Base-by-base conservation (phyloP, 495 filamentous ascomycete genomes). In the Hypoxylon trugodes region DNA sequence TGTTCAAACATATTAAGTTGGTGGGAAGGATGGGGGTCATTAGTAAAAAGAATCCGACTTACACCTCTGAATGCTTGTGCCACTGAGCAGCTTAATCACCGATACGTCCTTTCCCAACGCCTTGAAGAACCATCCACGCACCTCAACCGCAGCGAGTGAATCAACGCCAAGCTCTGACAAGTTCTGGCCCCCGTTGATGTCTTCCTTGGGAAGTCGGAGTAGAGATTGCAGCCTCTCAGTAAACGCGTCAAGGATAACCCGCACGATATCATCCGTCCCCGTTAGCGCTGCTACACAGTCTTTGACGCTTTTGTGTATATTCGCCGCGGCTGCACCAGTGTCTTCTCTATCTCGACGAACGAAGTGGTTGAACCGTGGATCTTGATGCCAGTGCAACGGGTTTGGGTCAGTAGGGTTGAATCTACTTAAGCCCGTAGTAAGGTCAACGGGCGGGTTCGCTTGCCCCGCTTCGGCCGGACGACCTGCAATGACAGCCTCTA, bases 71-170 rank as follows among this genome's bases (percentile, higher is more conserved):
- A 77, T 66, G 45, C 72, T 73, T 1, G 49, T 66, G n/a, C 68
- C 69, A 13, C 73, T 49, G 1, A 82, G 37, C n/a, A 80, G 68
- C 61, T 80, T 78, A 1, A 83, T 66, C 1, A 82, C 77, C 0
- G 80, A 78, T 2, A 83, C 52, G 41, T 81, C 76, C 12, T 67
- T 62, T 0, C 70, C 50, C 6, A 82, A 42, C 37, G 76, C 66
- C 30, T 74, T 78, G 57, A 73, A 59, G 35, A 88, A 80, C 88
- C 87, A 90, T 47, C 86, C 86, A 32, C 85, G 74, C 18, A 89
- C 66, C 64, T 89, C 87, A 26, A 90, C 83, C 0, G 84, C 84
- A 0, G 83, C 80, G 19, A 90, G 74, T 16, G 87, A 89, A 51
- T 90, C 88, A n/a, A 90, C 49, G 0, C 87, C 87, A 15, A 83